These are phyloP conservation scores for Aegilops tauschii DNA, from an alignment of 176 grass and related monocot species.

Conservation along the genomic window DNA sequence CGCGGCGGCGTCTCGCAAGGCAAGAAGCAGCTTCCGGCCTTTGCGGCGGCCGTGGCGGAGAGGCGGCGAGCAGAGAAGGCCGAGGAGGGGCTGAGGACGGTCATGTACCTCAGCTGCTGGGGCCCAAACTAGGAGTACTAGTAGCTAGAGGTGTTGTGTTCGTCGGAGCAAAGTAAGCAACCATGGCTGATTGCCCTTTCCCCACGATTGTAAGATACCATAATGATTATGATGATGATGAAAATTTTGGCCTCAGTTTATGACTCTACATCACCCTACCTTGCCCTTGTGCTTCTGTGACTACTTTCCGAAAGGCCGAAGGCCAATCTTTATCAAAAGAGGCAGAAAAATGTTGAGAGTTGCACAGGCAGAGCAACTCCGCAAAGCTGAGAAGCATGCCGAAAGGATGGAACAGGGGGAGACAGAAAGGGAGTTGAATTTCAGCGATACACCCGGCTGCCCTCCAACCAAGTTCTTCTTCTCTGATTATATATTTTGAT, in stretches of 20 bases:
- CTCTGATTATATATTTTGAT: too few species aligned
- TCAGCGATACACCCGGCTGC: too few species aligned
- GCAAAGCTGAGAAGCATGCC: too few species aligned
- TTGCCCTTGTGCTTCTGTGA: neutral
- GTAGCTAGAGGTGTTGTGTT: neutral
- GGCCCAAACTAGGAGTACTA: neutral
- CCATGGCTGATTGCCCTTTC: neutral
- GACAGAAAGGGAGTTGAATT: too few species aligned
- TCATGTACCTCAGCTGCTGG: slow-evolving; percentile 76
- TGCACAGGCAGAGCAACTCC: too few species aligned
- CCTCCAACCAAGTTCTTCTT: too few species aligned
- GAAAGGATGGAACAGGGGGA: too few species aligned
- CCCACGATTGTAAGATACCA: neutral
- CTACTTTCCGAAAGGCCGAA: neutral
- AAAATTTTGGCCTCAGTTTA: neutral
- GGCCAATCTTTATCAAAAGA: too few species aligned
- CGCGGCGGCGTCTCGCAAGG: neutral
- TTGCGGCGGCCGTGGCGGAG: neutral
- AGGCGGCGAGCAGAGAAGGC: slow-evolving; percentile 20
- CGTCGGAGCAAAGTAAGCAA: neutral
- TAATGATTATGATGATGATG: neutral
- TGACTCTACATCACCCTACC: neutral
- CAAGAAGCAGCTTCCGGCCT: neutral
- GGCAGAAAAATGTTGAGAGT: too few species aligned
- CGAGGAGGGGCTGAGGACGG: slow-evolving; percentile 55